Conservation (phyloP, 257 asterid genomes). For the Penstemon barbatus region DNA sequence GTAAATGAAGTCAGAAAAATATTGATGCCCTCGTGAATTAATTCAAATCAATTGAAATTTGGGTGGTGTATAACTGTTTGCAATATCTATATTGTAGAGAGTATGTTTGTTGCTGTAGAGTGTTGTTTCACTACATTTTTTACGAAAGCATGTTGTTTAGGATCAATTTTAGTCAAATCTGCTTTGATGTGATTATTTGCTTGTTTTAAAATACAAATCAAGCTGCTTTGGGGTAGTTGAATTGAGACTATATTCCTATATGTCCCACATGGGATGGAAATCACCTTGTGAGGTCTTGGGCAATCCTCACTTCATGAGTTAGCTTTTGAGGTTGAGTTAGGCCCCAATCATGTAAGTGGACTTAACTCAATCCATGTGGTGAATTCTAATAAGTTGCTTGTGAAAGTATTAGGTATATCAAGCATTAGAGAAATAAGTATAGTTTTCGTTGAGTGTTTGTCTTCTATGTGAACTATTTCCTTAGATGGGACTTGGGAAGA, state of each 20-base stretch:
- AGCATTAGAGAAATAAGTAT: neutral
- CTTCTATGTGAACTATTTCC: constrained; percentile 26
- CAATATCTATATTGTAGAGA: neutral
- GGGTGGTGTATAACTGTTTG: neutral
- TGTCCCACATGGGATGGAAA: no score
- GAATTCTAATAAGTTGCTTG: no score
- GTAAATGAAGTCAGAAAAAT: neutral
- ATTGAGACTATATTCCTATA: no score
- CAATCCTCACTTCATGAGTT: no score
- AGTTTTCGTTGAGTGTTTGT: constrained; percentile 19
- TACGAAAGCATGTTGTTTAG: neutral
- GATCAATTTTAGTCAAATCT: neutral
- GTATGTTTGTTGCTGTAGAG: neutral
- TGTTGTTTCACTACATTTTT: no score
- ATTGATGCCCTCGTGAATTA: neutral
- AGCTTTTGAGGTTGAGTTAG: no score
- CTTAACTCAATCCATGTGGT: no score
- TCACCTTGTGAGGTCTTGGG: no score
- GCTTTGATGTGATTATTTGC: neutral
- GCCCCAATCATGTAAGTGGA: no score
- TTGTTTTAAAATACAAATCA: no score
- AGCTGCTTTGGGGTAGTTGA: no score
- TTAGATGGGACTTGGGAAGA: constrained; percentile 97
- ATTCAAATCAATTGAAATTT: constrained; percentile 6
- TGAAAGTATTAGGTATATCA: no score